Evolutionary conservation across 768 basidiomycete genomes (phyloP).

Genomic region (Hypsizygus marmoreus): DNA sequence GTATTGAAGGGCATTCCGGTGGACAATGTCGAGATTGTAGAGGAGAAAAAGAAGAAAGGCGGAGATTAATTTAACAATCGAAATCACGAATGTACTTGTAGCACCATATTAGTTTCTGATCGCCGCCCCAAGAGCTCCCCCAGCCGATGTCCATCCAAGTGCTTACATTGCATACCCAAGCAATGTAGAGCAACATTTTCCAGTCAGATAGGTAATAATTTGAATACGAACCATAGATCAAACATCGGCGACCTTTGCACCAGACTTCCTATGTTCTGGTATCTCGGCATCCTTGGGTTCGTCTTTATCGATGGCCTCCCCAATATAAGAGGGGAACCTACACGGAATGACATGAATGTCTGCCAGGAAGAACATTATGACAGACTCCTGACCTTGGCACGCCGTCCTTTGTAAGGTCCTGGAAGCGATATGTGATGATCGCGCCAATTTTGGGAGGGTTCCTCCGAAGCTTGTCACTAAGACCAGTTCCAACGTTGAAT

Average conservation of each 20-base stretch:
- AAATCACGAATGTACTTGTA: slow-evolving; percentile 1
- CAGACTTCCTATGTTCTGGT: slow-evolving; percentile 37
- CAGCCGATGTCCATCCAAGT: too few relatives aligned
- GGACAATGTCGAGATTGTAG: slow-evolving; percentile 71
- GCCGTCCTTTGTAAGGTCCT: slow-evolving; percentile 57
- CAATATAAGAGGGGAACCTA: slow-evolving; percentile 58
- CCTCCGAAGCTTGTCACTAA: slow-evolving; percentile 54
- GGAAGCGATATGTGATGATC: slow-evolving; percentile 61
- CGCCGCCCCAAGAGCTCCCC: too few relatives aligned
- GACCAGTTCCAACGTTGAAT: slow-evolving; percentile 58
- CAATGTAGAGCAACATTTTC: too few relatives aligned
- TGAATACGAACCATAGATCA: too few relatives aligned
- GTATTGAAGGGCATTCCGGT: slow-evolving; percentile 67
- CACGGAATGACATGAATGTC: not conserved
- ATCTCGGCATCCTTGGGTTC: slow-evolving; percentile 58
- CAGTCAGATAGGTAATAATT: not conserved
- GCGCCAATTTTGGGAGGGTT: slow-evolving; percentile 56
- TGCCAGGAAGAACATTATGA: not conserved
- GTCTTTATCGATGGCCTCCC: slow-evolving; percentile 53
- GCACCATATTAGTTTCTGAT: not conserved
- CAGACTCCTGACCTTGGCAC: slow-evolving; percentile 47
- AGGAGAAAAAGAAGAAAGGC: slow-evolving; percentile 81
- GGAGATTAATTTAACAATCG: slow-evolving; percentile 23
- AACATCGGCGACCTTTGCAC: slow-evolving; percentile 2
- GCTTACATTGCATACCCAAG: too few relatives aligned